phyloP scores from a whole-genome alignment of 768 basidiomycete genomes.

The Asterophora lycoperdoides region DNA sequence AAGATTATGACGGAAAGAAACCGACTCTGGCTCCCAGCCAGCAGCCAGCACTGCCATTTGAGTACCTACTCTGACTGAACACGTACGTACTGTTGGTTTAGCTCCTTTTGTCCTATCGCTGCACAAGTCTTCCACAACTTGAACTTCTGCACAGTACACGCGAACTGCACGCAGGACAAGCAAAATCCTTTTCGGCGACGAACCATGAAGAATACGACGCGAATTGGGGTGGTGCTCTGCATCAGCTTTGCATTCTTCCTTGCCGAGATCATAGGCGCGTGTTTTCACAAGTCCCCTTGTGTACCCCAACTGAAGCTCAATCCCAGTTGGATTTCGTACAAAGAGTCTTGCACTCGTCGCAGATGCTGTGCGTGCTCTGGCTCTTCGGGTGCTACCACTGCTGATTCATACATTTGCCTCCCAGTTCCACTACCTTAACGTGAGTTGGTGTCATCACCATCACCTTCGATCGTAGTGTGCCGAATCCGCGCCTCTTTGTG shows the following conservation, averaged over 20 bases:
- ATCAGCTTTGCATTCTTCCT: slow-evolving; percentile 46
- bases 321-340: slow-evolving; percentile 48
- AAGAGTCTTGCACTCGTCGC: slow-evolving; percentile 53
- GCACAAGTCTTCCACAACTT: not conserved
- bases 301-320: not conserved
- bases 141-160: not conserved
- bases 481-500: not conserved
- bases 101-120: not conserved
- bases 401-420: slow-evolving; percentile 8
- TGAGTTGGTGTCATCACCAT: slow-evolving; percentile 20
- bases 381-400: not conserved
- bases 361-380: slow-evolving; percentile 41
- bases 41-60: not conserved
- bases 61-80: not conserved
- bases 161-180: not conserved
- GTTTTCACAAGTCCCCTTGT: not conserved
- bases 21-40: too few species aligned
- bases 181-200: not conserved
- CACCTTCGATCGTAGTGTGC: not conserved
- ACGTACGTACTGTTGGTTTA: not conserved
- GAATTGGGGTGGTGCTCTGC: slow-evolving; percentile 41
- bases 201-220: slow-evolving; percentile 44
- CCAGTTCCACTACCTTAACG: slow-evolving; percentile 55
- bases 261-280: slow-evolving; percentile 44
- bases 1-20: too few species aligned